Evolutionary conservation across 176 grass and related monocot genomes (phyloP).

Genomic region (Musa troglodytarum): DNA sequence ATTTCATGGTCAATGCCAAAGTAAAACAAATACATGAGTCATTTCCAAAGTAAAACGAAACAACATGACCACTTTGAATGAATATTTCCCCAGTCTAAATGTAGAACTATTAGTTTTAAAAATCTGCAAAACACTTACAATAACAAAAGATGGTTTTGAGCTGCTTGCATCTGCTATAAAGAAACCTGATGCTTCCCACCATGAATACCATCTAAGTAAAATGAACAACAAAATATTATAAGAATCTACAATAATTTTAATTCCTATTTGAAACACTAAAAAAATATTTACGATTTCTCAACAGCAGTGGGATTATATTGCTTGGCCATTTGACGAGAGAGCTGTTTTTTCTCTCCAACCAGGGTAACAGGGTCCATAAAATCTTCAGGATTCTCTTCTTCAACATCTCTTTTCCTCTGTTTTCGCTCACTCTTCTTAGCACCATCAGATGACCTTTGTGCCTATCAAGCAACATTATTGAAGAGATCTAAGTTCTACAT

Average conservation of each 20-base stretch:
- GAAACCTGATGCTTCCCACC: constrained; percentile 68
- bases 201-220: constrained; percentile 59
- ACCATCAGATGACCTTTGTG: constrained; percentile 40
- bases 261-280: background rate
- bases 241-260: constrained; percentile 1
- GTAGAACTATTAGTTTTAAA: background rate
- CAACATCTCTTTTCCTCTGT: constrained; percentile 35
- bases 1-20: background rate
- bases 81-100: background rate
- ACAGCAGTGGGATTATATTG: constrained; percentile 57
- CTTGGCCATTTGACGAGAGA: constrained; percentile 64
- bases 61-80: background rate
- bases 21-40: background rate
- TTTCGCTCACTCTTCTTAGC: constrained; percentile 54
- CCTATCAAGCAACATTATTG: constrained; percentile 18
- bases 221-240: background rate
- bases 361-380: constrained; percentile 41
- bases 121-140: constrained; percentile 34
- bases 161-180: constrained; percentile 58
- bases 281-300: constrained; percentile 53
- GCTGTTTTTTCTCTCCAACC: constrained; percentile 47
- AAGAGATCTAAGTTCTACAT: background rate
- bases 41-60: background rate
- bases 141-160: constrained; percentile 66
- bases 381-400: constrained; percentile 52